Percentiles rank a stretch among this genome's conserved stretches.
These are phyloP conservation scores for Mortierella sp. DNA, from an alignment of 371 early-diverging fungal genomes.

Conservation along the genomic window DNA sequence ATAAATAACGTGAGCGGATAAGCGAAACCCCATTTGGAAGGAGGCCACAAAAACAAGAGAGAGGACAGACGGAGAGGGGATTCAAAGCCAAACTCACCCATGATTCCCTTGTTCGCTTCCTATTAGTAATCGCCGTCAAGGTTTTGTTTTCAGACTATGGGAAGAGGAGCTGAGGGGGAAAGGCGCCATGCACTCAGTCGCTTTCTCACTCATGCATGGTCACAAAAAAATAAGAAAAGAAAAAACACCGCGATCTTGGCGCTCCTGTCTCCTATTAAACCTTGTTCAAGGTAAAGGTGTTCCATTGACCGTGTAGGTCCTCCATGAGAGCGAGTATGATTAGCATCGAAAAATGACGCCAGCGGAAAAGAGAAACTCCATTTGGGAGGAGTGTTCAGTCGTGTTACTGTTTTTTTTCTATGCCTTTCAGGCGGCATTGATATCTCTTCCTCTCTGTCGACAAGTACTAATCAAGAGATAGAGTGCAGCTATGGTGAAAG, in stretches of 20 bases:
- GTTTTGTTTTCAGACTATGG: background rate
- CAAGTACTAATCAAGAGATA: too few species aligned
- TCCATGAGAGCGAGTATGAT: background rate
- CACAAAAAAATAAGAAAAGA: background rate
- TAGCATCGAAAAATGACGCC: background rate
- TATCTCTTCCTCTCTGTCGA: too few species aligned
- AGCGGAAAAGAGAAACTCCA: constrained; percentile 9
- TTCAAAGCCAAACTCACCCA: background rate
- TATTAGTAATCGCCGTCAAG: background rate
- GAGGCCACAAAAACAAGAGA: background rate
- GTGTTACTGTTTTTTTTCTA: too few species aligned
- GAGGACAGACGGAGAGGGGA: too few species aligned
- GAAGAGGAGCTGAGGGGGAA: too few species aligned
- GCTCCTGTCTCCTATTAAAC: background rate
- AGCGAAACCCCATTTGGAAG: constrained; percentile 6
- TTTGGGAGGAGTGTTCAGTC: background rate
- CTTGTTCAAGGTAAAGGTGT: background rate
- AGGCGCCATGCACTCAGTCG: too few species aligned
- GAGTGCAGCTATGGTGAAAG: too few species aligned
- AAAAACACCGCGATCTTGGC: background rate
- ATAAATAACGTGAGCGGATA: background rate
- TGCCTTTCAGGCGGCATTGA: too few species aligned
- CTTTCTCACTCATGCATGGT: background rate
- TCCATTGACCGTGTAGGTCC: background rate
- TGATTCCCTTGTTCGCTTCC: background rate